Evolutionary conservation across 139 green algal genomes (phyloP).

Genomic region (Deuterostichococcus epilithicus): DNA sequence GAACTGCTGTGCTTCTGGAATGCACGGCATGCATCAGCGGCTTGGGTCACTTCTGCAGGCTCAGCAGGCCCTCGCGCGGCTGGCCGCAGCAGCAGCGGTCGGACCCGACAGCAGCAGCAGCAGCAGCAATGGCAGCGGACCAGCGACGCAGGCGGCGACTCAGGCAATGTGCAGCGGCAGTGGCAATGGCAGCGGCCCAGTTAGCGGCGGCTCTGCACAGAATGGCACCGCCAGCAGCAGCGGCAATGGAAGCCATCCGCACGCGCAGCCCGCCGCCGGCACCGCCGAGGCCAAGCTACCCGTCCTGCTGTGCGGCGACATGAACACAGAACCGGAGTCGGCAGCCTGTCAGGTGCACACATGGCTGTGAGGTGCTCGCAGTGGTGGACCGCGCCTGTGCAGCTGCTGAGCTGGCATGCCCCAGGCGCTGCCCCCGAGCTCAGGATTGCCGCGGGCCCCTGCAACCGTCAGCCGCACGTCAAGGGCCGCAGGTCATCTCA

Average conservation of each 20-base stretch:
- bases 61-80: background rate
- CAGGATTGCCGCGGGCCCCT: too few species aligned
- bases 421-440: too few species aligned
- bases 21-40: too few species aligned
- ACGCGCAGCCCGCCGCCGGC: background rate
- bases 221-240: background rate
- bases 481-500: background rate
- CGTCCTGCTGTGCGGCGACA: constrained; percentile 48
- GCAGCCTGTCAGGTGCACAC: constrained; percentile 18
- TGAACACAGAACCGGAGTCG: constrained; percentile 42
- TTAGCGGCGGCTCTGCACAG: background rate
- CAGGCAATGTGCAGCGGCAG: background rate
- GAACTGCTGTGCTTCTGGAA: too few species aligned
- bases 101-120: too few species aligned
- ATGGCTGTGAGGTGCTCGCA: too few species aligned
- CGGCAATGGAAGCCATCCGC: constrained; percentile 9
- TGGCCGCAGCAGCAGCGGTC: background rate
- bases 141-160: too few species aligned
- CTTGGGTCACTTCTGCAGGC: too few species aligned
- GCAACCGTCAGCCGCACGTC: constrained; percentile 11
- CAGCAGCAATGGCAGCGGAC: too few species aligned
- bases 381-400: too few species aligned
- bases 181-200: background rate
- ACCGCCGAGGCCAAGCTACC: background rate
- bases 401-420: too few species aligned